A percentile compares a stretch with the other conserved stretches of the same genome.
Conservation (phyloP, 1,139 yeast species). For the Groenewaldozyma sp. region DNA sequence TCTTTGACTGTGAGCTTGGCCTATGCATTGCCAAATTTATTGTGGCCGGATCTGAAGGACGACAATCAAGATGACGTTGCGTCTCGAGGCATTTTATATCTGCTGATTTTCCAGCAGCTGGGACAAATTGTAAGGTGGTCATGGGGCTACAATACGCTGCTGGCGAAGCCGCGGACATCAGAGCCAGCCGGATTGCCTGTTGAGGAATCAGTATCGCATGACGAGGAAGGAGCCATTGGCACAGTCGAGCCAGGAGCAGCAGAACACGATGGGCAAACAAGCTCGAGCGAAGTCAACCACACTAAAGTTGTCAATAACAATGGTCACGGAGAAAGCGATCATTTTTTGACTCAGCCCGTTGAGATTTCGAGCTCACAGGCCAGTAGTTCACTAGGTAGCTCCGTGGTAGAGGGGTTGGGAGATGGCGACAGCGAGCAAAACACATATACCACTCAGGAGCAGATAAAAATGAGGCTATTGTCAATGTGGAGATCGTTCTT, state of each 20-base stretch:
- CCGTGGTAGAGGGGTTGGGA: not conserved
- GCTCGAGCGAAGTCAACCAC: constrained; percentile 2
- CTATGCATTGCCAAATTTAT: constrained; percentile 59
- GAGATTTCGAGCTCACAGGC: not conserved
- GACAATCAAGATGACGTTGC: constrained; percentile 68
- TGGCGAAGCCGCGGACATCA: constrained; percentile 38
- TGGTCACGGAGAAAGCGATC: constrained; percentile 5
- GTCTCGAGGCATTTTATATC: constrained; percentile 67
- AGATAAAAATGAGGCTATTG: not conserved
- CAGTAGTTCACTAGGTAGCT: not conserved
- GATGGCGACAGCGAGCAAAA: not conserved
- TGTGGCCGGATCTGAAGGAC: constrained; percentile 62
- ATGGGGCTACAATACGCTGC: constrained; percentile 77
- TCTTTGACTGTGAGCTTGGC: constrained; percentile 64
- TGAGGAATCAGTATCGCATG: not conserved
- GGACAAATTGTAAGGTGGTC: constrained; percentile 84
- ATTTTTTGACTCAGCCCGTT: not conserved
- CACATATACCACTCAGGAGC: not conserved
- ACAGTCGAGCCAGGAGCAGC: not conserved
- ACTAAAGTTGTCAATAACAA: constrained; percentile 10
- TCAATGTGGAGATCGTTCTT: constrained; percentile 22
- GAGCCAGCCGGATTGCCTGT: constrained; percentile 3
- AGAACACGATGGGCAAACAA: not conserved
- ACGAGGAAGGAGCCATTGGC: not conserved
- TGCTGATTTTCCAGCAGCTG: constrained; percentile 72